Evolutionary conservation across 768 basidiomycete species (phyloP).

Genomic region (Tylopilus subfusipes): DNA sequence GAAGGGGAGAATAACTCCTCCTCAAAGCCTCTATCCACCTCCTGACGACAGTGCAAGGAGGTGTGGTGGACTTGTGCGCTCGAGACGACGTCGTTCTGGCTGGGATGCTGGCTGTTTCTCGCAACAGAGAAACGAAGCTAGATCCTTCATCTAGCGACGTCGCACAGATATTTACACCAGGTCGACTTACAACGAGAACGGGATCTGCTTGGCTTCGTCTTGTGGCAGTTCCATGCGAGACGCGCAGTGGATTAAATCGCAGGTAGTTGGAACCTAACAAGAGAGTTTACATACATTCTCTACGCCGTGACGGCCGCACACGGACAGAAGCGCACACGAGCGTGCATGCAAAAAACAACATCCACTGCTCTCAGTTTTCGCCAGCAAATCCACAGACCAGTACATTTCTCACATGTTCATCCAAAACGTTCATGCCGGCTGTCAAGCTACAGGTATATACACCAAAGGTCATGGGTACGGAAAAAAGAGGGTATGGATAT

Average conservation of each 20-base stretch:
- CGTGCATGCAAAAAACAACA: too few species aligned
- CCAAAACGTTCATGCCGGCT: slow-evolving; percentile 1
- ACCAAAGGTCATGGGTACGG: slow-evolving; percentile 3
- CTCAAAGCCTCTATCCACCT: slow-evolving; percentile 46
- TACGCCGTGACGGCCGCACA: not conserved
- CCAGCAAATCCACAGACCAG: not conserved
- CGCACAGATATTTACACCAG: not conserved
- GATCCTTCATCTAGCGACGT: slow-evolving; percentile 1
- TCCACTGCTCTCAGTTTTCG: not conserved
- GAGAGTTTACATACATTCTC: not conserved
- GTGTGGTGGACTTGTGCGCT: not conserved
- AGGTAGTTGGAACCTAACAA: not conserved
- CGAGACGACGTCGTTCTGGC: slow-evolving; percentile 19
- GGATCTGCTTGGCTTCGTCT: slow-evolving; percentile 23
- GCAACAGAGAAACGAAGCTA: slow-evolving; percentile 51
- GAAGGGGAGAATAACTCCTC: slow-evolving; percentile 44
- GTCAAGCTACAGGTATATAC: slow-evolving; percentile 23
- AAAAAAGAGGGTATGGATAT: slow-evolving; percentile 28
- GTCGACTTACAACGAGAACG: slow-evolving; percentile 44
- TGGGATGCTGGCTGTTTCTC: slow-evolving; percentile 38
- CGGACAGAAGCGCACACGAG: too few species aligned
- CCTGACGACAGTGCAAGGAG: slow-evolving; percentile 39
- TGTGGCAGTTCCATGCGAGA: slow-evolving; percentile 14
- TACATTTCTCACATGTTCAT: not conserved
- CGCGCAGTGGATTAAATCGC: too few species aligned